Conservation (phyloP, 768 basidiomycete genomes). For the Phylloporus sp. region DNA sequence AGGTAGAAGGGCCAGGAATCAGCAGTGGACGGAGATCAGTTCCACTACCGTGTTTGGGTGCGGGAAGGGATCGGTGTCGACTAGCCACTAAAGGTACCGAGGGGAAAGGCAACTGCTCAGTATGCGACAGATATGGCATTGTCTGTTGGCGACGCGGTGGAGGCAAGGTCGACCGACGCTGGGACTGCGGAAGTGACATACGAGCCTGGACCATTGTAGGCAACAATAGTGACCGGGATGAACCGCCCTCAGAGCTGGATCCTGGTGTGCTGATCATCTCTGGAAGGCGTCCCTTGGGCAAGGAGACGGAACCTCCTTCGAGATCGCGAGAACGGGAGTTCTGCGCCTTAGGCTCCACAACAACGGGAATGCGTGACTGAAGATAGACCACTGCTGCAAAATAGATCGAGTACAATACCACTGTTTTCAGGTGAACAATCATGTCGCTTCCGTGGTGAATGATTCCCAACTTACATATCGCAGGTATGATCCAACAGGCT, state of each 20-base stretch:
- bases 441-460: not conserved
- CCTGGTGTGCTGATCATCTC: not conserved
- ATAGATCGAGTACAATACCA: slow-evolving; percentile 41
- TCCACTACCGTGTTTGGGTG: slow-evolving; percentile 7
- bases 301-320: slow-evolving; percentile 15
- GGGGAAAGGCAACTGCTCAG: not conserved
- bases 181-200: slow-evolving; percentile 4
- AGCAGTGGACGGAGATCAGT: not conserved
- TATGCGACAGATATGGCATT: not conserved
- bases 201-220: slow-evolving; percentile 9
- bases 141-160: slow-evolving; percentile 11
- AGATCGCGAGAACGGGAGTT: slow-evolving; percentile 8
- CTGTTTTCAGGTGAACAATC: slow-evolving; percentile 27
- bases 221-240: slow-evolving; percentile 4
- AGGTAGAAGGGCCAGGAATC: not conserved
- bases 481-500: slow-evolving; percentile 52
- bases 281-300: slow-evolving; percentile 3
- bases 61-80: slow-evolving; percentile 25
- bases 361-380: slow-evolving; percentile 26
- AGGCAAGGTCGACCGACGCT: not conserved
- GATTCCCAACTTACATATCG: slow-evolving; percentile 39
- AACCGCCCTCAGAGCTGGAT: not conserved
- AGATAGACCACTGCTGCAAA: slow-evolving; percentile 38
- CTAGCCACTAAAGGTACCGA: not conserved
- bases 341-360: slow-evolving; percentile 9